A percentile compares a stretch with the other conserved stretches of the same genome.
phyloP scores from a whole-genome alignment of 352 stramenopile genomes.

The Pythium rishiriense region DNA sequence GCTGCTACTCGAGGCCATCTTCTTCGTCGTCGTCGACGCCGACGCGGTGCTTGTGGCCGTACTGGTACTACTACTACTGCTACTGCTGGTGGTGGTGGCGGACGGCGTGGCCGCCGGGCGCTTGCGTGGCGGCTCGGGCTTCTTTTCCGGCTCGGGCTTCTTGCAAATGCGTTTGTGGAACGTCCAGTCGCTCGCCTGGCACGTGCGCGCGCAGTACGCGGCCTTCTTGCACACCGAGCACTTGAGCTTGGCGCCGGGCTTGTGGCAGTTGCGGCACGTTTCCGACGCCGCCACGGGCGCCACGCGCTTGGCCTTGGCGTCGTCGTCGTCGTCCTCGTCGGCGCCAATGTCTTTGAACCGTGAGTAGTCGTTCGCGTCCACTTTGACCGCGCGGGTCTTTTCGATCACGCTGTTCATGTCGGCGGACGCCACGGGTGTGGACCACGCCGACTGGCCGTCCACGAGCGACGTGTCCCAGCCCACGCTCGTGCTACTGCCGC shows the following conservation, averaged over 20 bases:
- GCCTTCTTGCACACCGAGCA: conserved; percentile 88
- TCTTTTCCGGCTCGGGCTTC: conserved; percentile 66
- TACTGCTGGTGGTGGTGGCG: background rate
- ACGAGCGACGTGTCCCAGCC: conserved; percentile 52
- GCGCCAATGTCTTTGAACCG: conserved; percentile 79
- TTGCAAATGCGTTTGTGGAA: conserved; percentile 90
- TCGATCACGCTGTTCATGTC: conserved; percentile 61
- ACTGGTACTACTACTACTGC: background rate
- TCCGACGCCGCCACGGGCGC: conserved; percentile 15
- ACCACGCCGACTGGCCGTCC: conserved; percentile 23
- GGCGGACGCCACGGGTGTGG: conserved; percentile 13
- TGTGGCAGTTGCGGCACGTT: conserved; percentile 80
- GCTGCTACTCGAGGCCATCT: conserved; percentile 24
- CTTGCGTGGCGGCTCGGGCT: conserved; percentile 34
- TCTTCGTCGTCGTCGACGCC: conserved; percentile 23
- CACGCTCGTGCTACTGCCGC: conserved; percentile 29
- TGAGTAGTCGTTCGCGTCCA: conserved; percentile 87
- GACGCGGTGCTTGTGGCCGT: conserved; percentile 4
- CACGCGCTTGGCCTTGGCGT: conserved; percentile 23
- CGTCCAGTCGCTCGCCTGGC: conserved; percentile 81
- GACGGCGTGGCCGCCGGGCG: conserved; percentile 28
- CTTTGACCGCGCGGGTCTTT: conserved; percentile 56
- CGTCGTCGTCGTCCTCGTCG: conserved; percentile 36
- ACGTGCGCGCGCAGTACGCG: conserved; percentile 77
- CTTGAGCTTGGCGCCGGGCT: conserved; percentile 76